These are phyloP conservation scores for Pelargonium nanum DNA, from an alignment of 345 rosid genomes.

Conservation along the genomic window DNA sequence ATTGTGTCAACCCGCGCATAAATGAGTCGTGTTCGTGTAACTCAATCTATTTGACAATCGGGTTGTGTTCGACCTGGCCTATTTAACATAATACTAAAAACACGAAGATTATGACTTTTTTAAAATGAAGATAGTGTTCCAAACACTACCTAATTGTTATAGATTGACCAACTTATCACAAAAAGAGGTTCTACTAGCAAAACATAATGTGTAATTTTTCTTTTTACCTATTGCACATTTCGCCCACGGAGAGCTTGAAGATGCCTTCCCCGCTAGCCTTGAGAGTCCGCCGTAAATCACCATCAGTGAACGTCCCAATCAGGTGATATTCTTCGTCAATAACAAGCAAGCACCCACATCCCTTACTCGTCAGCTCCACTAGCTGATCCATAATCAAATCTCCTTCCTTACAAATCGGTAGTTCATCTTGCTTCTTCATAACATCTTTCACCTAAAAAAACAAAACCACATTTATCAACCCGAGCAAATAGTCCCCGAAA, in stretches of 20 bases:
- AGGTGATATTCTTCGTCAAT: conserved; percentile 48
- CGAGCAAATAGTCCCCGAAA: neutral
- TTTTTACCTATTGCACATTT: conserved; percentile 83
- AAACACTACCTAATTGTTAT: too few species aligned
- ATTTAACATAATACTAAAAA: too few species aligned
- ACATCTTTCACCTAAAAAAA: conserved; percentile 63
- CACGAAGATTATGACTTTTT: too few species aligned
- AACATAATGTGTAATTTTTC: neutral
- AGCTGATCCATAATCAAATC: conserved; percentile 92
- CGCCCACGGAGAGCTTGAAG: conserved; percentile 84
- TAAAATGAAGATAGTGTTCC: too few species aligned
- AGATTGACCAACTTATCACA: too few species aligned
- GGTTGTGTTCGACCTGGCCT: too few species aligned
- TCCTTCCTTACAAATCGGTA: conserved; percentile 79
- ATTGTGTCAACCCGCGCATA: too few species aligned
- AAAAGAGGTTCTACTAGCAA: neutral
- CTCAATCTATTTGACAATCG: too few species aligned
- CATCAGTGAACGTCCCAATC: conserved; percentile 89
- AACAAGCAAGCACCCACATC: conserved; percentile 91
- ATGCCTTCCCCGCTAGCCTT: conserved; percentile 80
- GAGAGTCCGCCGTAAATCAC: conserved; percentile 90
- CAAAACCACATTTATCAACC: neutral
- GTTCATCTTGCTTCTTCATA: conserved; percentile 85
- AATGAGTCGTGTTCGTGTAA: too few species aligned
- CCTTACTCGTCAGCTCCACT: conserved; percentile 84